Conservation (phyloP, 2,329 filamentous ascomycete species). For the Neonectria coccinea region DNA sequence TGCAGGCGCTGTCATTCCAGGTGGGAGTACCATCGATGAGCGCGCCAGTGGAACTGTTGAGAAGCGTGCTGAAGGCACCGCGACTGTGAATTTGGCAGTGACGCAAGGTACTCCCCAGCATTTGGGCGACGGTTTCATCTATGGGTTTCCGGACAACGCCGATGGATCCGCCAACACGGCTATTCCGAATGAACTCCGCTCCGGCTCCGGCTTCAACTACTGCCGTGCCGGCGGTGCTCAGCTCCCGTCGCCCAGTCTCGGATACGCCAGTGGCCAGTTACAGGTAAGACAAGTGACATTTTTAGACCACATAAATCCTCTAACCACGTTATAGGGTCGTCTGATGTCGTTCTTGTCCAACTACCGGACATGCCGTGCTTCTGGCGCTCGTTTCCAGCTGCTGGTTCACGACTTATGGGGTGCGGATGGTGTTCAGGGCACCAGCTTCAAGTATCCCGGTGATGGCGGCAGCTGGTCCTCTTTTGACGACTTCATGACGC, state of each 20-base stretch:
- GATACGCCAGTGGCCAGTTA: not conserved
- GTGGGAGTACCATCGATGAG: not conserved
- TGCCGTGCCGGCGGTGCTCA: constrained; percentile 15
- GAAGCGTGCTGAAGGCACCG: constrained; percentile 2
- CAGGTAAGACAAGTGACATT: not conserved
- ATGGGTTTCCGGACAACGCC: constrained; percentile 5
- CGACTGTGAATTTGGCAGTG: constrained; percentile 4
- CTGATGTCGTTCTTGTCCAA: constrained; percentile 12
- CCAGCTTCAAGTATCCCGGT: constrained; percentile 4
- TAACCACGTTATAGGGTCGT: not conserved
- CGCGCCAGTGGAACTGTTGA: constrained; percentile 1
- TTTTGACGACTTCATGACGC: constrained; percentile 7
- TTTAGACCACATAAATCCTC: not conserved
- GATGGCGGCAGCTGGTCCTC: constrained; percentile 5
- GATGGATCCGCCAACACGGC: constrained; percentile 16
- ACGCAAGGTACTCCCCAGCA: not conserved
- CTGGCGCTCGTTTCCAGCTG: constrained; percentile 8
- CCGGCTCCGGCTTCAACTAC: constrained; percentile 12
- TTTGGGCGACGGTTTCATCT: constrained; percentile 10
- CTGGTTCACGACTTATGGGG: constrained; percentile 14
- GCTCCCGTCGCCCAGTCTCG: not conserved
- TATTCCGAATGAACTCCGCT: not conserved
- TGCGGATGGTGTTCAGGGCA: constrained; percentile 8
- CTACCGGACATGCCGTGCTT: constrained; percentile 3
- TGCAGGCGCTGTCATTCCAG: constrained; percentile 1